Percentiles rank a stretch among this genome's conserved stretches.
Conservation (phyloP, 2,329 filamentous ascomycete genomes). For the Tolypocladium inflatum region DNA sequence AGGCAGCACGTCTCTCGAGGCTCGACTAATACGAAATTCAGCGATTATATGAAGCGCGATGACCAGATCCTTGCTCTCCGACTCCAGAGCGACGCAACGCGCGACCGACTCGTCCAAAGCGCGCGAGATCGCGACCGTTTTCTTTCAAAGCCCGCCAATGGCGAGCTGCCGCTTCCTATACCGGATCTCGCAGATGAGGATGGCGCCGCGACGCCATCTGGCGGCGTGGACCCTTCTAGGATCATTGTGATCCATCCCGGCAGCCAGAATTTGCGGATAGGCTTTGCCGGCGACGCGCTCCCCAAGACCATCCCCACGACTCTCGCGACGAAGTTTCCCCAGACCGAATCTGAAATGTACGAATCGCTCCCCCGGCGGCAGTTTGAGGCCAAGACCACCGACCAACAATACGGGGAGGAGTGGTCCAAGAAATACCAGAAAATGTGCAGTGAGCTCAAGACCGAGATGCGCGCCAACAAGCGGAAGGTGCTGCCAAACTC, state of each 20-base stretch:
- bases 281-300: conserved; percentile 88
- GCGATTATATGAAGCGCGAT: conserved; percentile 96
- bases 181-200: conserved; percentile 51
- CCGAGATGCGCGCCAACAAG: conserved; percentile 88
- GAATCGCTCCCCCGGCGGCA: conserved; percentile 68
- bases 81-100: conserved; percentile 76
- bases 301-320: conserved; percentile 93
- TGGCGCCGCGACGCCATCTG: conserved; percentile 42
- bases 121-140: conserved; percentile 84
- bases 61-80: conserved; percentile 88
- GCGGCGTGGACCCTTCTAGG: conserved; percentile 69
- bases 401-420: conserved; percentile 84
- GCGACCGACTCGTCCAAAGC: conserved; percentile 73
- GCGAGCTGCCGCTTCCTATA: conserved; percentile 52
- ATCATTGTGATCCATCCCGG: conserved; percentile 93
- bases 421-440: conserved; percentile 65
- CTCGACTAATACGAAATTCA: conserved; percentile 23
- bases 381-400: conserved; percentile 49
- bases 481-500: conserved; percentile 94
- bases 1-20: neutral
- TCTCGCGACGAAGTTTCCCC: conserved; percentile 67
- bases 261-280: conserved; percentile 90
- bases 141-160: conserved; percentile 63
- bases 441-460: conserved; percentile 79
- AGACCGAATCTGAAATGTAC: conserved; percentile 76